Evolutionary conservation across 2,329 filamentous ascomycete genomes (phyloP).

Genomic region (Sarocladium kiliense): DNA sequence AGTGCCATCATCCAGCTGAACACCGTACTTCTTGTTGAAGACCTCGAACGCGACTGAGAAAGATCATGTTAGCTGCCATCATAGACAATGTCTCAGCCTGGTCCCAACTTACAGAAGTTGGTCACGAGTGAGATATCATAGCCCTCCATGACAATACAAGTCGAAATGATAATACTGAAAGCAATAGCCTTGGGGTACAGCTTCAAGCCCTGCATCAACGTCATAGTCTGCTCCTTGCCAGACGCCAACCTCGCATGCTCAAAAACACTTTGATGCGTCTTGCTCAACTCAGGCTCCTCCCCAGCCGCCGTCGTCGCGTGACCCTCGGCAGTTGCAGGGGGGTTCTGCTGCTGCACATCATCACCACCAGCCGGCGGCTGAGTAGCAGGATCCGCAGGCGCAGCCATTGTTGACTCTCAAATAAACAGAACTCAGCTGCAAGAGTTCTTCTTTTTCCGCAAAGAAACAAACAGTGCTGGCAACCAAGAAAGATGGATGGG

Average conservation of each 20-base stretch:
- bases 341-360: not conserved
- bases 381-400: too few species aligned
- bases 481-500: not conserved
- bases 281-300: constrained; percentile 16
- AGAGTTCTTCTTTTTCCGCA: too few species aligned
- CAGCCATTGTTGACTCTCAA: too few species aligned
- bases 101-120: constrained; percentile 60
- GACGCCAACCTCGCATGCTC: constrained; percentile 38
- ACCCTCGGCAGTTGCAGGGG: not conserved
- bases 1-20: constrained; percentile 35
- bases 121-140: constrained; percentile 79
- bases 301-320: constrained; percentile 11
- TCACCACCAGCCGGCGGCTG: not conserved
- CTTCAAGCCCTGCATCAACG: constrained; percentile 67
- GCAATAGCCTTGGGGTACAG: constrained; percentile 82
- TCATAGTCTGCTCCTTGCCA: constrained; percentile 65
- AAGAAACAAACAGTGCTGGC: not conserved
- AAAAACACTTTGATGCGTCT: constrained; percentile 24
- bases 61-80: constrained; percentile 4
- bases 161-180: constrained; percentile 84
- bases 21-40: constrained; percentile 55
- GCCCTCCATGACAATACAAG: constrained; percentile 87
- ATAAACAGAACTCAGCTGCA: too few species aligned
- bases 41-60: constrained; percentile 43
- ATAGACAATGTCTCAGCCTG: not conserved